Evolutionary conservation across 2,329 filamentous ascomycete species (phyloP).

Genomic region (Zasmidium angulare): DNA sequence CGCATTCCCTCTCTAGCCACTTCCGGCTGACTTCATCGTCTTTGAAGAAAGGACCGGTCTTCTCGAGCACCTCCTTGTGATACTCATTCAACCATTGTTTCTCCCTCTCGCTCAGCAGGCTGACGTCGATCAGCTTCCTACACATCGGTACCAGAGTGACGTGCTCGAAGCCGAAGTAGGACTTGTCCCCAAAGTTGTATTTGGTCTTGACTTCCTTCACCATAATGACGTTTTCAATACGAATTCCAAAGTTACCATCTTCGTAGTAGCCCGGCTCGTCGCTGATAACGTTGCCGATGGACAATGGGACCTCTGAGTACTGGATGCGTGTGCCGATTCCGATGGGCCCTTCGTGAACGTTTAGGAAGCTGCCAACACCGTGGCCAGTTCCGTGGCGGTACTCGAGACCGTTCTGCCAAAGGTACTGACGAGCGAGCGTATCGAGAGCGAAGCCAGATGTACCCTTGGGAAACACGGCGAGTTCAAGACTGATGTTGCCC

Average conservation of each 20-base stretch:
- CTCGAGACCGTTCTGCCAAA: conserved; percentile 92
- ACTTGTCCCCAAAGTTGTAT: conserved; percentile 87
- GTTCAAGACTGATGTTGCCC: conserved; percentile 85
- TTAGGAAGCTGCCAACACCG: conserved; percentile 90
- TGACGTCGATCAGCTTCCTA: conserved; percentile 77
- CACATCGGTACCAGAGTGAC: conserved; percentile 97
- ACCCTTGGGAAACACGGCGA: conserved; percentile 87
- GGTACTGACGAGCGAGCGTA: conserved; percentile 79
- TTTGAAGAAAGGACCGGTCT: conserved; percentile 75
- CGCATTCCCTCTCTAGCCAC: conserved; percentile 89
- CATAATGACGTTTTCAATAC: conserved; percentile 94
- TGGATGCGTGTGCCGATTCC: conserved; percentile 91
- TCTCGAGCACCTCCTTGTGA: conserved; percentile 75
- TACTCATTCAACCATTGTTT: conserved; percentile 86
- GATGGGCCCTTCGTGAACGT: conserved; percentile 96
- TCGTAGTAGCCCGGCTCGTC: conserved; percentile 97
- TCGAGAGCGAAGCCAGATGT: conserved; percentile 93
- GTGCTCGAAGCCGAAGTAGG: conserved; percentile 92
- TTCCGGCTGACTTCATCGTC: conserved; percentile 68
- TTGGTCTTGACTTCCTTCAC: conserved; percentile 84
- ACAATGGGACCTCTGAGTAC: conserved; percentile 84
- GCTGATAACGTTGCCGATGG: conserved; percentile 91
- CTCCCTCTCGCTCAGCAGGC: conserved; percentile 70
- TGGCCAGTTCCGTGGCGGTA: conserved; percentile 97
- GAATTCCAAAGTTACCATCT: conserved; percentile 89